Evolutionary conservation across 2,329 filamentous ascomycete species (phyloP).

Genomic region (Furcasterigmium sp.): DNA sequence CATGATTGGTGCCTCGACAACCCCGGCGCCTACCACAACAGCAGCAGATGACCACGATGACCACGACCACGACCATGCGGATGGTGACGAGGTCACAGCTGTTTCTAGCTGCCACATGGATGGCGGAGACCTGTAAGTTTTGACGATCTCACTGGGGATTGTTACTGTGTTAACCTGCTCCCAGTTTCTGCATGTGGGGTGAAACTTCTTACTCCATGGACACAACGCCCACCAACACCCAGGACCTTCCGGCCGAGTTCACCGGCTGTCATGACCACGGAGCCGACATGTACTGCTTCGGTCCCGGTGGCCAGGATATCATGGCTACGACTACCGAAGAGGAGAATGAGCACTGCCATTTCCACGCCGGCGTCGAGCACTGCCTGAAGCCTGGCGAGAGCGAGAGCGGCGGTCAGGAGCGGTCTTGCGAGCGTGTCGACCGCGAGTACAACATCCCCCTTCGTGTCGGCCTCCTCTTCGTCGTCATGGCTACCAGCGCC

Average conservation of each 20-base stretch:
- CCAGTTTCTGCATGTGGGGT: constrained; percentile 39
- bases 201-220: constrained; percentile 36
- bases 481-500: constrained; percentile 61
- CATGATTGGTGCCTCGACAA: constrained; percentile 9
- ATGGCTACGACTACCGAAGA: constrained; percentile 27
- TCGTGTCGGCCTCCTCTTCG: constrained; percentile 67
- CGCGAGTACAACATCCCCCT: constrained; percentile 63
- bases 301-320: constrained; percentile 54
- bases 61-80: constrained; percentile 1
- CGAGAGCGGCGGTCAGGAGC: constrained; percentile 22
- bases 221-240: constrained; percentile 46
- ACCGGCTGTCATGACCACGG: constrained; percentile 62
- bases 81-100: constrained; percentile 24
- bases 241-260: constrained; percentile 52
- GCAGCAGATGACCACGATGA: not conserved
- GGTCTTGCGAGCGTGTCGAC: constrained; percentile 38
- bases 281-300: constrained; percentile 52
- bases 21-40: constrained; percentile 10
- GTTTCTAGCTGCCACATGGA: constrained; percentile 37
- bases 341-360: constrained; percentile 51
- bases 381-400: constrained; percentile 24
- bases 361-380: constrained; percentile 67
- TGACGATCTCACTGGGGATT: too few species aligned
- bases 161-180: not conserved
- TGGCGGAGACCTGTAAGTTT: constrained; percentile 29